These are phyloP conservation scores for Candida frijolesensis DNA, from an alignment of 1,139 yeast species.

Conservation along the genomic window DNA sequence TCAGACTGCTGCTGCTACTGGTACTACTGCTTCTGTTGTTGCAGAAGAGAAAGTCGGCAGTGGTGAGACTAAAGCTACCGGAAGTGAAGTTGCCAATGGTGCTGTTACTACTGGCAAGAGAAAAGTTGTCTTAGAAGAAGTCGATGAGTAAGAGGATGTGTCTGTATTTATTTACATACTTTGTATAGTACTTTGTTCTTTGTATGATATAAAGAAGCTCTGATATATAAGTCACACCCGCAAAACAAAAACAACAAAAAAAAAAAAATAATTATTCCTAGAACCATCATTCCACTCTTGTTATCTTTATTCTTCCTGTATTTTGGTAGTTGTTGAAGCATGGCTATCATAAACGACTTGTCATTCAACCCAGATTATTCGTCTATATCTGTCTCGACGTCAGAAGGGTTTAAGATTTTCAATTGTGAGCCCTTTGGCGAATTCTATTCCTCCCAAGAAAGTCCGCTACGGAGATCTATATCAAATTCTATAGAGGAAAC, in stretches of 20 bases:
- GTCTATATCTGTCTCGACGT: conserved; percentile 42
- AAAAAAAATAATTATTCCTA: background rate
- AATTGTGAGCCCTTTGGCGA: conserved; percentile 54
- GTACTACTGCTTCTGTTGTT: conserved; percentile 3
- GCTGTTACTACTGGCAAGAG: conserved; percentile 24
- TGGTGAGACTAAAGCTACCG: conserved; percentile 15
- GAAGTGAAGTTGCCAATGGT: conserved; percentile 17
- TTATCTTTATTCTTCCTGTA: background rate
- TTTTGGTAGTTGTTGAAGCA: background rate
- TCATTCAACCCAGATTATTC: conserved; percentile 49
- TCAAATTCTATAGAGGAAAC: conserved; percentile 16
- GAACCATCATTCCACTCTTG: background rate
- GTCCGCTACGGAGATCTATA: conserved; percentile 15
- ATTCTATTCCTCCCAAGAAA: conserved; percentile 32
- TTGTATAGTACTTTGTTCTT: background rate
- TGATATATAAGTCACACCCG: no score
- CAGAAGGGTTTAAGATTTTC: conserved; percentile 38
- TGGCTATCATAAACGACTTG: conserved; percentile 35
- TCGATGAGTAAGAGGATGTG: conserved; percentile 35
- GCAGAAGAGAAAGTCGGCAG: conserved; percentile 13
- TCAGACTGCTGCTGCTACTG: conserved; percentile 12
- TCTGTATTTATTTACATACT: background rate
- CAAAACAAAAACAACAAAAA: background rate
- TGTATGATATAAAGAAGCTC: background rate
- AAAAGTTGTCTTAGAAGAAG: conserved; percentile 49